Evolutionary conservation across 495 filamentous ascomycete species (phyloP).

Genomic region (Sporormia fimetaria): DNA sequence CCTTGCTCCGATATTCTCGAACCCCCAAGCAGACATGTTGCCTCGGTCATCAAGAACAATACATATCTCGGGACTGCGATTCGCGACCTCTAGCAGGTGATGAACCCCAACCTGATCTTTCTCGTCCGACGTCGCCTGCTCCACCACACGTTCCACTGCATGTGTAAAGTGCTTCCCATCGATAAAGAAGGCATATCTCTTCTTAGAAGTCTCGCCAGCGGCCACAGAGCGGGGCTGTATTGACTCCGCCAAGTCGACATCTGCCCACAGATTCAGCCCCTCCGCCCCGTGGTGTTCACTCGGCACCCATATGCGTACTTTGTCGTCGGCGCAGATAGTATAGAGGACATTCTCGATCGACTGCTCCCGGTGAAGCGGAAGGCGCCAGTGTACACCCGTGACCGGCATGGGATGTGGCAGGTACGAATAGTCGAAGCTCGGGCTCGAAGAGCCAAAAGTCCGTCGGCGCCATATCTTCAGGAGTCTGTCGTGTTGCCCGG

Average conservation of each 20-base stretch:
- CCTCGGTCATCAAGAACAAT: slow-evolving; percentile 74
- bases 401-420: slow-evolving; percentile 71
- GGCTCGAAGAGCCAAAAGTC: slow-evolving; percentile 72
- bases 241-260: slow-evolving; percentile 64
- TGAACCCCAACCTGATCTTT: slow-evolving; percentile 60
- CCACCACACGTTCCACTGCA: slow-evolving; percentile 66
- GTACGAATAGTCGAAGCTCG: slow-evolving; percentile 83
- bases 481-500: slow-evolving; percentile 67
- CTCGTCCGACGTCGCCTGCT: slow-evolving; percentile 45
- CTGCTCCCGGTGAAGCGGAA: slow-evolving; percentile 62
- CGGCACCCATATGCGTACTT: slow-evolving; percentile 72
- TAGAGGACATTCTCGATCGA: slow-evolving; percentile 84
- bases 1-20: slow-evolving; percentile 81
- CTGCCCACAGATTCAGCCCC: slow-evolving; percentile 66
- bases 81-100: slow-evolving; percentile 78
- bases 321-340: slow-evolving; percentile 75
- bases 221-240: slow-evolving; percentile 50
- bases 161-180: slow-evolving; percentile 69
- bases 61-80: slow-evolving; percentile 75
- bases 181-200: slow-evolving; percentile 70
- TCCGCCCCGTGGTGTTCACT: slow-evolving; percentile 62
- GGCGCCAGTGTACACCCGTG: slow-evolving; percentile 76
- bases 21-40: slow-evolving; percentile 85
- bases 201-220: slow-evolving; percentile 27
- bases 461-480: slow-evolving; percentile 88